These are phyloP conservation scores for Stramenopiles sp. DNA, from an alignment of 352 stramenopile species.

Conservation along the genomic window DNA sequence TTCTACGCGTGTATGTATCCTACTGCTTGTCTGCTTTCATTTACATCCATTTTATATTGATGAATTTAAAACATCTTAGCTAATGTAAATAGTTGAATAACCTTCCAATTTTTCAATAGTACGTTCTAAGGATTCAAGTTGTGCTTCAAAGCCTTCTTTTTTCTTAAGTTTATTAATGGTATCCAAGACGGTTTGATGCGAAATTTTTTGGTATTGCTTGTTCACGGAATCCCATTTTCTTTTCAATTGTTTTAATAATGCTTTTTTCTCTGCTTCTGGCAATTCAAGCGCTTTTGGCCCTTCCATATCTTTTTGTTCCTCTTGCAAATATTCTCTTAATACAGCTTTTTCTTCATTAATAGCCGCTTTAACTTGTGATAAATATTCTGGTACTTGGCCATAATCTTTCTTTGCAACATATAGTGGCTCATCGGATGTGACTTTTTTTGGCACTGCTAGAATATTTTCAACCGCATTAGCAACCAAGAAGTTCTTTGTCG, in stretches of 20 bases:
- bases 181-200: conserved; percentile 73
- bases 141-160: conserved; percentile 4
- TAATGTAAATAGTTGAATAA: conserved; percentile 3
- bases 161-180: conserved; percentile 63
- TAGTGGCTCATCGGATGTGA: conserved; percentile 38
- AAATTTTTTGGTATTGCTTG: conserved; percentile 74
- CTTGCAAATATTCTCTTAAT: conserved; percentile 65
- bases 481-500: conserved; percentile 72
- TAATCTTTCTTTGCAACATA: conserved; percentile 72
- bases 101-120: conserved; percentile 10
- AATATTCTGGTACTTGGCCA: conserved; percentile 65
- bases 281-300: conserved; percentile 30
- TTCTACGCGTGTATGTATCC: too few relatives aligned
- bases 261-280: conserved; percentile 41
- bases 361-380: conserved; percentile 68
- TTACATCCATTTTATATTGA: too few relatives aligned
- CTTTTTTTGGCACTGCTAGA: conserved; percentile 38
- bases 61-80: too few relatives aligned
- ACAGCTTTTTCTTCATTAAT: conserved; percentile 73
- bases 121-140: conserved; percentile 4
- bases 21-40: too few relatives aligned
- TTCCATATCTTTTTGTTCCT: conserved; percentile 59
- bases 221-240: conserved; percentile 79
- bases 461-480: conserved; percentile 77
- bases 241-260: conserved; percentile 66